Conservation (phyloP, 2,329 filamentous ascomycete species). For the Microascus cirrosus region DNA sequence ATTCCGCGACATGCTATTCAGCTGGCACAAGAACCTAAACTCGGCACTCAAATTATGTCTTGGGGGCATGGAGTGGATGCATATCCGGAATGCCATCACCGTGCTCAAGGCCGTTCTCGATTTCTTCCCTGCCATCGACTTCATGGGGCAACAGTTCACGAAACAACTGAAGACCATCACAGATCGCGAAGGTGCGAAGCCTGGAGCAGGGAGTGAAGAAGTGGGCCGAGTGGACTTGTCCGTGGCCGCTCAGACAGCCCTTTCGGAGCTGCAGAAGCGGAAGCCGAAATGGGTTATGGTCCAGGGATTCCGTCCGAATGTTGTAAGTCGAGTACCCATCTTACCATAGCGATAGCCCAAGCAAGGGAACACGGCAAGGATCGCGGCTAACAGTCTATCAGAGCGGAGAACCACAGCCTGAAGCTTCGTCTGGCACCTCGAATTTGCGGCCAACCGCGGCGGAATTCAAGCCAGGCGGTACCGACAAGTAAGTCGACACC, state of each 20-base stretch:
- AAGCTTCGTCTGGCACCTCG: slow-evolving; percentile 17
- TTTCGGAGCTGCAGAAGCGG: slow-evolving; percentile 57
- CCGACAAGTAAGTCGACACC: slow-evolving; percentile 20
- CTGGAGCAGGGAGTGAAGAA: slow-evolving; percentile 33
- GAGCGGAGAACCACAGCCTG: slow-evolving; percentile 13
- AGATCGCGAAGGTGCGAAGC: slow-evolving; percentile 42
- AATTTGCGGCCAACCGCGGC: slow-evolving; percentile 46
- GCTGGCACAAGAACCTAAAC: slow-evolving; percentile 80
- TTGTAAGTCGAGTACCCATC: slow-evolving; percentile 28
- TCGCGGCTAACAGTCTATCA: slow-evolving; percentile 10
- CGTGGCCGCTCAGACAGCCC: slow-evolving; percentile 59
- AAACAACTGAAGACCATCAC: slow-evolving; percentile 56
- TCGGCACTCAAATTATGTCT: slow-evolving; percentile 73
- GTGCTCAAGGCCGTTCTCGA: slow-evolving; percentile 72
- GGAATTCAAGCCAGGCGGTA: slow-evolving; percentile 48
- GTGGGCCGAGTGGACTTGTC: slow-evolving; percentile 61
- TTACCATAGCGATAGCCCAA: slow-evolving; percentile 9
- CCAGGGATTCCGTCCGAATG: slow-evolving; percentile 58
- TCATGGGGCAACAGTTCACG: slow-evolving; percentile 63
- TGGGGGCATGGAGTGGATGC: slow-evolving; percentile 83
- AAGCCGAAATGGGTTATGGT: slow-evolving; percentile 63
- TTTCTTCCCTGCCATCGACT: slow-evolving; percentile 80
- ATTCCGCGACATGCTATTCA: slow-evolving; percentile 75
- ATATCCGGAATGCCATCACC: slow-evolving; percentile 90
- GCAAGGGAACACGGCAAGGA: background rate